Evolutionary conservation across 1,284 basidiomycete genomes (phyloP), one percentile per base, ranked within the genome.

Genomic region (Sanghuangporus weigelae): DNA sequence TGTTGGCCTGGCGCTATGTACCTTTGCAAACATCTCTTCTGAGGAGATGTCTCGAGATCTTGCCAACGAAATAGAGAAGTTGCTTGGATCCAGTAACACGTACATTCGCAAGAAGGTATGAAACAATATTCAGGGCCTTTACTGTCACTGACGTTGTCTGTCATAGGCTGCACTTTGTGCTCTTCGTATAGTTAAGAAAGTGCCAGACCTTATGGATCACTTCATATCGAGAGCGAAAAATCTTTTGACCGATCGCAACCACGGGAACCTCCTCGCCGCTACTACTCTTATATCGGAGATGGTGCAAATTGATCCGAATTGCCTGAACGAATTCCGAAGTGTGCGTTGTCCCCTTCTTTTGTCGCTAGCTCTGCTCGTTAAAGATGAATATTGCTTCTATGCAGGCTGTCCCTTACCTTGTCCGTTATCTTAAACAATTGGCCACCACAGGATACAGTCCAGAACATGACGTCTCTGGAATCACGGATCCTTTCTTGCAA

Each of bases 401-500:
- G 59, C 68, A 96, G 91, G 93, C 93, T 56, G 96, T 98, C 2
- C 93, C 95, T 2, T 79, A 96, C 8, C 89, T 99, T 19, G 96
- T 99, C 55, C 90, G 95, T 67, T 95, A 98, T 73, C 84, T 99
- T 69, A 99, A 99, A 75, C 92, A 93, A 2, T 81, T 99, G 54
- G 94, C 95, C 56, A 96, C 96, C 0, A 98, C 96, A 1, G 96
- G 96, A 19, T 98, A 98, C 76, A 97, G 95, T 69, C 96, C 97
- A 23, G 97, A 99, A 74, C 97, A 99, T 73, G 97, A 99, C 71
- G 97, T 99, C n/a, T 94, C 94, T 35, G 97, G 97, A 36, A 96
- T 99, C 75, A 98, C 96, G 26, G 97, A 99, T 75, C 97, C 97
- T 1, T 99, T 99, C 83, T 81, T 99, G 14, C 96, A 99, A 77